A percentile compares a stretch with the other conserved stretches of the same genome.
Evolutionary conservation across 371 early-diverging fungal species (phyloP).

Genomic region (Basidiobolus heterosporus): DNA sequence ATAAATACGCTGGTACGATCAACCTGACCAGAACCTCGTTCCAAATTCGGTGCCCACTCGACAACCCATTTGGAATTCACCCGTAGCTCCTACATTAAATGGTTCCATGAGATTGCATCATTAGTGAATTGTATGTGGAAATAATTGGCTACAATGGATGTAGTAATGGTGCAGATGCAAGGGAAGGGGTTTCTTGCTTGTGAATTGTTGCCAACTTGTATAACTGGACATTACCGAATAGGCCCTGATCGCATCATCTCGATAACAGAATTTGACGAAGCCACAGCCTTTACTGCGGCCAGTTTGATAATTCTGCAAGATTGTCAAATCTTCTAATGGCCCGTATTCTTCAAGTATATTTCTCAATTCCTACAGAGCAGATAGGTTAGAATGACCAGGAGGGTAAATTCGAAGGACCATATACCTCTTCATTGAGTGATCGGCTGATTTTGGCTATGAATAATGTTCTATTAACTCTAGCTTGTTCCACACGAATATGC

Average conservation of each 20-base stretch:
- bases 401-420: neutral
- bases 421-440: conserved; percentile 22
- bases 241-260: conserved; percentile 69
- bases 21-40: conserved; percentile 12
- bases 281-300: conserved; percentile 28
- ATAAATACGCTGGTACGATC: conserved; percentile 46
- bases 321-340: conserved; percentile 47
- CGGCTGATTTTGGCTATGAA: conserved; percentile 31
- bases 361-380: conserved; percentile 13
- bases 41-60: conserved; percentile 50
- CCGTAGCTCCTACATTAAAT: conserved; percentile 10
- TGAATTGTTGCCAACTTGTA: conserved; percentile 1
- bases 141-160: neutral
- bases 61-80: conserved; percentile 27
- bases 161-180: neutral
- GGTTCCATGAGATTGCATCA: neutral
- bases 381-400: neutral
- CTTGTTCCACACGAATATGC: conserved; percentile 66
- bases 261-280: conserved; percentile 53
- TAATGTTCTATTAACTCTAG: conserved; percentile 66
- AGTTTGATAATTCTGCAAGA: conserved; percentile 25
- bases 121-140: too few species aligned
- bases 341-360: conserved; percentile 30
- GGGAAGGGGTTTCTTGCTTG: too few species aligned
- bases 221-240: conserved; percentile 24